phyloP scores from a whole-genome alignment of 176 grass and related monocot genomes.

The Saccharum officinarum region DNA sequence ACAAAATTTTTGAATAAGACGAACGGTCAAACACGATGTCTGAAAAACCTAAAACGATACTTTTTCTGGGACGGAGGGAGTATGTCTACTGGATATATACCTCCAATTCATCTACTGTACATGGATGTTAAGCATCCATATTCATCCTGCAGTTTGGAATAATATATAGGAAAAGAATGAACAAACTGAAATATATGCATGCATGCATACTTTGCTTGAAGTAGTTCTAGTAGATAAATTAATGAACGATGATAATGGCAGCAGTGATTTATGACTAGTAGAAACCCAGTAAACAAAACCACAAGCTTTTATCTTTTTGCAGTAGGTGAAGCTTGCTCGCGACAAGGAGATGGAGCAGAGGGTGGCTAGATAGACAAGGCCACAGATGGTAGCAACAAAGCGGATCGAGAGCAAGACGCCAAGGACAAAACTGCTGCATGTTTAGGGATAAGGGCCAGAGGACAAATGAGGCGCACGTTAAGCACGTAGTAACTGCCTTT shows the following conservation, averaged over 20 bases:
- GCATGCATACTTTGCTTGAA: background rate
- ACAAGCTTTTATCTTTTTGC: conserved; percentile 1
- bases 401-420: conserved; percentile 36
- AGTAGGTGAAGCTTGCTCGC: background rate
- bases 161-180: background rate
- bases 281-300: background rate
- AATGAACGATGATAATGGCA: background rate
- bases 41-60: no score
- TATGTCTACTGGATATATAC: background rate
- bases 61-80: no score
- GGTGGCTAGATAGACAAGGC: conserved; percentile 4
- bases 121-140: background rate
- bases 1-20: no score
- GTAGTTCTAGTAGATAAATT: background rate
- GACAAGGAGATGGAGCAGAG: background rate
- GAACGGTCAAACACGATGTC: no score
- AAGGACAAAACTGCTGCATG: conserved; percentile 52
- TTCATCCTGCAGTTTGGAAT: background rate
- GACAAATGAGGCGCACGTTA: conserved; percentile 54
- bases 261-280: background rate
- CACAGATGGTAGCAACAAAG: conserved; percentile 39
- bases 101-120: background rate
- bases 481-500: conserved; percentile 30
- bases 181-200: background rate
- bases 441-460: conserved; percentile 71